Conservation (phyloP, 2,329 filamentous ascomycete species). For the Nemania bipapillata region DNA sequence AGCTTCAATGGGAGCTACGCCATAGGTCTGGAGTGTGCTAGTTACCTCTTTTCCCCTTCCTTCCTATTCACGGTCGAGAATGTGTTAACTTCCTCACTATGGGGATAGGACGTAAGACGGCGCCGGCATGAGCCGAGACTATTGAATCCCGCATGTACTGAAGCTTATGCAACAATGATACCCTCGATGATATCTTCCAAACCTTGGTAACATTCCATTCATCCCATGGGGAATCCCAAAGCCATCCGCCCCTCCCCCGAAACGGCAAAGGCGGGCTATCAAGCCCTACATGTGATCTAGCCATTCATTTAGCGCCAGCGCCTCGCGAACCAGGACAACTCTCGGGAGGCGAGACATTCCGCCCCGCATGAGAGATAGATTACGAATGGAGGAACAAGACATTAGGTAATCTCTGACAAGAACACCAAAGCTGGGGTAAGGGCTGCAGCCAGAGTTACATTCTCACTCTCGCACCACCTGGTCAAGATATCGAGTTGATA, state of each 20-base stretch:
- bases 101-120: background rate
- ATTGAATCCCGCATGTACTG: background rate
- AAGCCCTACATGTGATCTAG: background rate
- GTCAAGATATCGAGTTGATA: background rate
- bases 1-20: background rate
- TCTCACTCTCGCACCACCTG: constrained; percentile 6
- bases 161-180: constrained; percentile 19
- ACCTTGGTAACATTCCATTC: background rate
- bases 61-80: background rate
- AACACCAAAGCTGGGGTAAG: background rate
- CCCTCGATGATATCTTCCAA: background rate
- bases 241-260: background rate
- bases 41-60: background rate
- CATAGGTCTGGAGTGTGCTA: background rate
- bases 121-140: background rate
- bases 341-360: background rate
- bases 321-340: background rate
- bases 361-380: constrained; percentile 13
- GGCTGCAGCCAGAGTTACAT: constrained; percentile 14
- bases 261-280: background rate
- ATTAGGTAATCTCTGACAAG: constrained; percentile 22
- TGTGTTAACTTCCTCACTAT: background rate
- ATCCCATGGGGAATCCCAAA: background rate
- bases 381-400: constrained; percentile 16
- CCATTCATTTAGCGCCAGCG: background rate